Percentiles rank a stretch among this genome's conserved stretches.
These are phyloP conservation scores for Cyclospora cayetanensis DNA, from an alignment of 169 alveolate genomes.

Conservation along the genomic window DNA sequence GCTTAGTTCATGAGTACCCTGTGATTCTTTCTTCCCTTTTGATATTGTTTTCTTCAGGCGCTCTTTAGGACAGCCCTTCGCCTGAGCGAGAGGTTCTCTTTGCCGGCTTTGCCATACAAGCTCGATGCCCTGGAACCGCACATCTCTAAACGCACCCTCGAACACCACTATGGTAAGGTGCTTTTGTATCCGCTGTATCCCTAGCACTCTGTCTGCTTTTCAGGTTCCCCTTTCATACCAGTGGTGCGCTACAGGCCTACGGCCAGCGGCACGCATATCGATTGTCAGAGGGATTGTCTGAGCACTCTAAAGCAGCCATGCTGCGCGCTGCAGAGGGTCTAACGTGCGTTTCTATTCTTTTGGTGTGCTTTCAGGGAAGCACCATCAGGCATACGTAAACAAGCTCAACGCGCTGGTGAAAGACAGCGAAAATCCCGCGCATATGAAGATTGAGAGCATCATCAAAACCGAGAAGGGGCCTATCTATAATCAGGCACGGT, in stretches of 20 bases:
- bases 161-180: constrained; percentile 91
- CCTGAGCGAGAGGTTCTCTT: constrained; percentile 74
- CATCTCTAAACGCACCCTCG: constrained; percentile 91
- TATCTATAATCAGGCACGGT: constrained; percentile 81
- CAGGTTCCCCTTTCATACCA: background rate
- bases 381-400: constrained; percentile 51
- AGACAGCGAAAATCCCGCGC: constrained; percentile 74
- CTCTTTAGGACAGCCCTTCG: background rate
- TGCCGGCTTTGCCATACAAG: constrained; percentile 94
- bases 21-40: too few relatives aligned
- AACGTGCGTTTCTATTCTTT: constrained; percentile 74
- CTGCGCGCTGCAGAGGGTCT: constrained; percentile 10
- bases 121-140: constrained; percentile 93
- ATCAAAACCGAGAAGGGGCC: constrained; percentile 80
- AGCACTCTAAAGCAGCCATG: too few relatives aligned
- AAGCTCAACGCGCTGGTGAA: constrained; percentile 67
- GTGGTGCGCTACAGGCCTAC: background rate
- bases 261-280: background rate
- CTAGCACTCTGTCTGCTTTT: too few relatives aligned
- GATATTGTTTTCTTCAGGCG: background rate
- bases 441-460: constrained; percentile 72
- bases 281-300: background rate
- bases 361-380: constrained; percentile 75
- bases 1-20: too few relatives aligned
- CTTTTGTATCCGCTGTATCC: constrained; percentile 73